Percentiles rank a stretch among this genome's conserved stretches.
These are phyloP conservation scores for Hypoxylon fragiforme DNA, from an alignment of 495 filamentous ascomycete genomes.

Conservation along the genomic window DNA sequence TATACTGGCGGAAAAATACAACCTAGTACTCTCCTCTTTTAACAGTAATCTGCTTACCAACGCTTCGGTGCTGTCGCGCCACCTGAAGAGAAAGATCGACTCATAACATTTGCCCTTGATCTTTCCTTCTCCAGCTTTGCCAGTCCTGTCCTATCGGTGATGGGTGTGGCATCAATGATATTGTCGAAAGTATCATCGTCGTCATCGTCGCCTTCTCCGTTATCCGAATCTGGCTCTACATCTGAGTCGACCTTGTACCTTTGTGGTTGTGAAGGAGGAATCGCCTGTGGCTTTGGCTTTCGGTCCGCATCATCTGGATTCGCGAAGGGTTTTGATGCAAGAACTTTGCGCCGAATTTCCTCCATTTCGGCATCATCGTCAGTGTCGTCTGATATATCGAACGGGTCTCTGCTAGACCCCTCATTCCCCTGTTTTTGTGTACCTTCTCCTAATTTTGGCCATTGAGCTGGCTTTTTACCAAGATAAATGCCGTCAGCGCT, in stretches of 20 bases:
- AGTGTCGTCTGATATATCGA: slow-evolving; percentile 73
- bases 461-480: slow-evolving; percentile 53
- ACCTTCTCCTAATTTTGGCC: slow-evolving; percentile 37
- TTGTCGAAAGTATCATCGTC: slow-evolving; percentile 69
- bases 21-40: slow-evolving; percentile 1
- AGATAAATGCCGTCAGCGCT: slow-evolving; percentile 59
- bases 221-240: slow-evolving; percentile 71
- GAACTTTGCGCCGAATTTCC: slow-evolving; percentile 78
- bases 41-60: slow-evolving; percentile 24
- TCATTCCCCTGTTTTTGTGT: slow-evolving; percentile 44
- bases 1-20: background rate
- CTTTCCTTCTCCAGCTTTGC: slow-evolving; percentile 51
- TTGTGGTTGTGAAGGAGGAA: slow-evolving; percentile 54
- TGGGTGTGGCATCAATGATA: slow-evolving; percentile 85
- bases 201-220: slow-evolving; percentile 60
- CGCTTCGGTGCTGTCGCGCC: slow-evolving; percentile 30
- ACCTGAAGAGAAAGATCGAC: slow-evolving; percentile 36
- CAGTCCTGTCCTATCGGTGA: slow-evolving; percentile 77
- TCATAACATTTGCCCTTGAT: slow-evolving; percentile 33
- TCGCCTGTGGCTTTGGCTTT: slow-evolving; percentile 60
- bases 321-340: slow-evolving; percentile 83
- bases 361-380: slow-evolving; percentile 90
- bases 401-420: slow-evolving; percentile 63
- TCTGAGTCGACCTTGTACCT: slow-evolving; percentile 65
- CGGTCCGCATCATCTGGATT: slow-evolving; percentile 57